Conservation (phyloP, 805 yeast genomes). For the Myxozyma sirexii region DNA sequence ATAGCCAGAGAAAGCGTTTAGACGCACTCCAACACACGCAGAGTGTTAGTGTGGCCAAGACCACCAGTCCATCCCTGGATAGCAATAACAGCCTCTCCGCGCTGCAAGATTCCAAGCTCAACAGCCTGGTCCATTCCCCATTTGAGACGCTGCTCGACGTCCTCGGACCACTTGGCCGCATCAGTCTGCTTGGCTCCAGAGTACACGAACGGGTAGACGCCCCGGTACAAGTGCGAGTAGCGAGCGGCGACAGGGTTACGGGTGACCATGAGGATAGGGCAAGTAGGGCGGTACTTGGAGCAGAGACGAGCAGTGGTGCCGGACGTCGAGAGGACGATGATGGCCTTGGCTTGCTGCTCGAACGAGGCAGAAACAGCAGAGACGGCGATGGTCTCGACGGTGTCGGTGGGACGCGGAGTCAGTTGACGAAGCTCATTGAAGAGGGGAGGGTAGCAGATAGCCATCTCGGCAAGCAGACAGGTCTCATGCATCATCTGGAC, state of each 20-base stretch:
- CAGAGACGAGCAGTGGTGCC: constrained; percentile 95
- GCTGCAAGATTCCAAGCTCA: constrained; percentile 77
- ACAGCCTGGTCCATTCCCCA: constrained; percentile 91
- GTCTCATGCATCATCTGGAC: constrained; percentile 99
- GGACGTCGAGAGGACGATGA: constrained; percentile 91
- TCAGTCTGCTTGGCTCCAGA: constrained; percentile 54
- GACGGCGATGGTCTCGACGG: constrained; percentile 95
- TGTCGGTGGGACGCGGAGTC: constrained; percentile 84
- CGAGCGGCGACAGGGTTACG: constrained; percentile 93
- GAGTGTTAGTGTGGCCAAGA: constrained; percentile 97
- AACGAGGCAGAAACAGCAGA: constrained; percentile 96
- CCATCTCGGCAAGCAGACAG: constrained; percentile 93
- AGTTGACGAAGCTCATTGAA: constrained; percentile 87
- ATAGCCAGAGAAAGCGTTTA: constrained; percentile 3
- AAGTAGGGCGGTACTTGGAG: constrained; percentile 96
- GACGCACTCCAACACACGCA: constrained; percentile 71
- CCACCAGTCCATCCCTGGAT: constrained; percentile 99
- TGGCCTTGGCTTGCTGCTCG: constrained; percentile 96
- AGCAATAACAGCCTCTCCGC: constrained; percentile 88
- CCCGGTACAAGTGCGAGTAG: constrained; percentile 94
- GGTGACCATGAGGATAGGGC: constrained; percentile 97
- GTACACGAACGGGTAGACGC: constrained; percentile 96
- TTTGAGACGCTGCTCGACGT: constrained; percentile 91
- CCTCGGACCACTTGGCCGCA: constrained; percentile 87
- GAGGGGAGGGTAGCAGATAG: constrained; percentile 79